Conservation (phyloP, 495 filamentous ascomycete species). For the Chaetomium cochliodes region DNA sequence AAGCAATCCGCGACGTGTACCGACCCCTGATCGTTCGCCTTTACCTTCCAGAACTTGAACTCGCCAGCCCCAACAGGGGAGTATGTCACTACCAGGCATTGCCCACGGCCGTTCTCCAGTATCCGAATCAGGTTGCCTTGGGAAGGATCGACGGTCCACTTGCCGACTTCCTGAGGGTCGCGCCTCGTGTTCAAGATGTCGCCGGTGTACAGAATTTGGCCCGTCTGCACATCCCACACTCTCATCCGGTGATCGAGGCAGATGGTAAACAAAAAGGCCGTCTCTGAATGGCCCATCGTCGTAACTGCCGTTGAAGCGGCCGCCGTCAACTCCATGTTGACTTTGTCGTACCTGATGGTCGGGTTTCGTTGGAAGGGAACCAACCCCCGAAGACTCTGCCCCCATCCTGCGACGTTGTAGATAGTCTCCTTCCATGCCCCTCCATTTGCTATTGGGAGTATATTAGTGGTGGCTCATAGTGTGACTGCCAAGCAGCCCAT, state of each 20-base stretch:
- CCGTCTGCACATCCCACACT: constrained; percentile 77
- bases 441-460: constrained; percentile 38
- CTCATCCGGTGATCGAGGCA: constrained; percentile 83
- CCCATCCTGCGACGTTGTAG: constrained; percentile 78
- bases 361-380: constrained; percentile 67
- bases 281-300: constrained; percentile 43
- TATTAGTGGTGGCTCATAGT: constrained; percentile 10
- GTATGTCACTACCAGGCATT: constrained; percentile 76
- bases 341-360: constrained; percentile 62
- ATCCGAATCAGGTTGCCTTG: constrained; percentile 70
- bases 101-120: constrained; percentile 61
- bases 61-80: constrained; percentile 81
- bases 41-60: constrained; percentile 93
- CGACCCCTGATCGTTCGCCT: constrained; percentile 59
- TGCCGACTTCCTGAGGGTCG: constrained; percentile 56
- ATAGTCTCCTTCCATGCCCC: constrained; percentile 71
- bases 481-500: neutral
- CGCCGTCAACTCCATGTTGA: constrained; percentile 63
- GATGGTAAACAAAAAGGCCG: constrained; percentile 71
- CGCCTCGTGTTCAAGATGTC: constrained; percentile 62
- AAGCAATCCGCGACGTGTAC: constrained; percentile 70
- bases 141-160: constrained; percentile 73
- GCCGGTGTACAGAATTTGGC: constrained; percentile 65
- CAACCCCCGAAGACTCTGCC: constrained; percentile 65
- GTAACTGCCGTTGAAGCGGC: constrained; percentile 60